Base-by-base conservation (phyloP, 768 basidiomycete genomes). In the Scleroderma bovista region DNA sequence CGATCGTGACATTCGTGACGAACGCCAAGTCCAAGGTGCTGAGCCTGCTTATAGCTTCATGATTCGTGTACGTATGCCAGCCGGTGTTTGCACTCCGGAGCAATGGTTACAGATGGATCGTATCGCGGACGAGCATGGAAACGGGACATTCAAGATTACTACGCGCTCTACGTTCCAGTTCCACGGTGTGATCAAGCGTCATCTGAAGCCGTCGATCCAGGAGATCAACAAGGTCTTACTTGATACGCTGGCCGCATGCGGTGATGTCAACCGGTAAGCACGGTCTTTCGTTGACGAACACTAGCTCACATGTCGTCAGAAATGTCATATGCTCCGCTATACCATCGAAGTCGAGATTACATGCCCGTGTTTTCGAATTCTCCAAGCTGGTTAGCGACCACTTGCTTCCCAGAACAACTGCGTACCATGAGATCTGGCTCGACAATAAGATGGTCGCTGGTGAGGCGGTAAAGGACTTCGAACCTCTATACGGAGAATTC, bases 121-220 rank as follows among this genome's bases (percentile, higher is more conserved):
- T 59, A 97, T 99, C 58, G 82, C 96, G 47, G 96, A 98, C 64
- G 90, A 93, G 66, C 91, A 93, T 66, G 96, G 93, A 6, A 88
- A 82, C 53, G 83, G 88, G 41, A 92, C 94, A 6, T 88, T 98
- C 73, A 99, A 99, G 76, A 84, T 99, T 57, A 99, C 96, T 42
- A 99, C 96, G 31, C 79, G 96, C 54, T 84, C 93, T 67, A 99
- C 96, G 10, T 99, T 98, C 86, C 96, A 99, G 71, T 98, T 96
- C 78, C 96, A 99, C 68, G 96, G 96, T 49, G 90, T 99, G 59
- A 92, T 99, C 74, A 99, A 99, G 76, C 79, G 79, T 55, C 93
- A 99, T 66, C 70, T 99, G 67, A 98, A 98, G 72, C 85, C 89
- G 26, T 89, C 93, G 16, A 97, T 99, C 55, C 94, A 96, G 72